phyloP scores from a whole-genome alignment of 495 filamentous ascomycete genomes.

The Clavariopsis aquatica region DNA sequence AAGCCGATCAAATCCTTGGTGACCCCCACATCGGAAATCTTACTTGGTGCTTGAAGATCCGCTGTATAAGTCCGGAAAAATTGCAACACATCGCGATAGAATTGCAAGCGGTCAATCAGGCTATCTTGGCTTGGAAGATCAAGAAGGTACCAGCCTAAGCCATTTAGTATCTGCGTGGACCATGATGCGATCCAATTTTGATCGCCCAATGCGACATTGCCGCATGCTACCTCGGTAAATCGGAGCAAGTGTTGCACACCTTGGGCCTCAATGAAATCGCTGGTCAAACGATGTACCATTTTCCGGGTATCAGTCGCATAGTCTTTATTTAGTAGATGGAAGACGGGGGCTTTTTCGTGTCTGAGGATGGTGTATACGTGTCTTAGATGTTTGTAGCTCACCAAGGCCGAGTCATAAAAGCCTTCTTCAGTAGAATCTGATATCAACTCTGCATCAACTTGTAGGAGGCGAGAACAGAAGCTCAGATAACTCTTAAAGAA shows the following conservation, averaged over 20 bases:
- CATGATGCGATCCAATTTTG: constrained; percentile 15
- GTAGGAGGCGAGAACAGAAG: constrained; percentile 26
- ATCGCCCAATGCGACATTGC: constrained; percentile 1
- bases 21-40: constrained; percentile 24
- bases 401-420: constrained; percentile 4
- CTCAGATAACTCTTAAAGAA: constrained; percentile 27
- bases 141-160: constrained; percentile 9
- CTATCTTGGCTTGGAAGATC: background rate
- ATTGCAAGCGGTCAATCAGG: constrained; percentile 7
- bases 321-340: constrained; percentile 28
- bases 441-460: constrained; percentile 22
- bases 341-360: constrained; percentile 15
- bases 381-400: constrained; percentile 26
- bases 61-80: constrained; percentile 25
- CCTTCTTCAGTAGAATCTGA: background rate
- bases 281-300: constrained; percentile 6
- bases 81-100: constrained; percentile 16
- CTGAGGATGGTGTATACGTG: constrained; percentile 15
- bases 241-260: constrained; percentile 21
- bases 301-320: constrained; percentile 14
- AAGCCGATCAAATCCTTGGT: constrained; percentile 17
- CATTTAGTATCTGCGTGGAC: constrained; percentile 14
- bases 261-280: constrained; percentile 18
- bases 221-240: constrained; percentile 23
- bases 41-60: constrained; percentile 28